Evolutionary conservation across 768 basidiomycete species (phyloP).

Genomic region (Amylocystis lapponica): DNA sequence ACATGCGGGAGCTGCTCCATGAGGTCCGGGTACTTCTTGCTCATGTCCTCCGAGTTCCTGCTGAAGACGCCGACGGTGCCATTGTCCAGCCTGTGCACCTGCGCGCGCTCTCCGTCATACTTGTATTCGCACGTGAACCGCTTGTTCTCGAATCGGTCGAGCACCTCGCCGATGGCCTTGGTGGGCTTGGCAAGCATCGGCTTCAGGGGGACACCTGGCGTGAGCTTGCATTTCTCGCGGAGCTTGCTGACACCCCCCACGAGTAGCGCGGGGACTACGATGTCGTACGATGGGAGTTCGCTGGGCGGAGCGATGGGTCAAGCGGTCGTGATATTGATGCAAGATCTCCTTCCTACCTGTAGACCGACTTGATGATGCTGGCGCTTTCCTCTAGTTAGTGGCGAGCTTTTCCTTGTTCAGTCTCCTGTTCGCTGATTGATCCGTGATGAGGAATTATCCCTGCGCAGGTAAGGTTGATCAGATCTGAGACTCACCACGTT

Average conservation of each 20-base stretch:
- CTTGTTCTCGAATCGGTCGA: conserved; percentile 94
- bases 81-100: conserved; percentile 81
- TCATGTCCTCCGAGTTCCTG: conserved; percentile 98
- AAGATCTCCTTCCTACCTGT: conserved; percentile 84
- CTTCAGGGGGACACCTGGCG: conserved; percentile 93
- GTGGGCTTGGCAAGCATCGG: conserved; percentile 99
- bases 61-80: conserved; percentile 91
- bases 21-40: conserved; percentile 98
- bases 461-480: background rate
- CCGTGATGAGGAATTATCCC: conserved; percentile 2
- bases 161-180: conserved; percentile 95
- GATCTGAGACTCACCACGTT: conserved; percentile 37
- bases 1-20: conserved; percentile 89
- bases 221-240: conserved; percentile 76
- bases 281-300: conserved; percentile 89
- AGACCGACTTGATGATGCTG: conserved; percentile 80
- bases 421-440: conserved; percentile 60
- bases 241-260: conserved; percentile 69
- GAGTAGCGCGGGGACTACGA: conserved; percentile 86
- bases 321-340: background rate
- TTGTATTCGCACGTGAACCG: conserved; percentile 99
- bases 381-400: conserved; percentile 69
- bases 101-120: conserved; percentile 97
- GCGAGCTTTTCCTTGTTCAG: conserved; percentile 71
- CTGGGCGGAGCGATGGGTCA: conserved; percentile 39